These are phyloP conservation scores for Ophiocordyceps sinensis DNA, from an alignment of 2,329 filamentous ascomycete species.

Conservation along the genomic window DNA sequence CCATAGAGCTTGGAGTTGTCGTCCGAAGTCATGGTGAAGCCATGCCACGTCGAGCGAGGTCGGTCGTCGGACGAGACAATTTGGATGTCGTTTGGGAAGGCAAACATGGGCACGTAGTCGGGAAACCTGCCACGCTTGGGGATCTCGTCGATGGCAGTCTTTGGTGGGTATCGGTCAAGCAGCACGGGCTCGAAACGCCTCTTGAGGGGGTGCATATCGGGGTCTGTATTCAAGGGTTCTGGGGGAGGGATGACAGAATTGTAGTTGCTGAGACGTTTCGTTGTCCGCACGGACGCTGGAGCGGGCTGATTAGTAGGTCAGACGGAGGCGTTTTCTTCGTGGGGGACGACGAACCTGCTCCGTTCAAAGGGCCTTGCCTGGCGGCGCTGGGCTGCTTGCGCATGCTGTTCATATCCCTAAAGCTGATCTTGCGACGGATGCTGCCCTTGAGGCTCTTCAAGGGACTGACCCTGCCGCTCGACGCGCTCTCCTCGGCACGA, in stretches of 20 bases:
- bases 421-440: constrained; percentile 82
- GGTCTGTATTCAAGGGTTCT: constrained; percentile 76
- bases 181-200: constrained; percentile 92
- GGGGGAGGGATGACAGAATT: constrained; percentile 94
- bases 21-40: constrained; percentile 92
- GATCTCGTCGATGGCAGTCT: constrained; percentile 65
- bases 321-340: background rate
- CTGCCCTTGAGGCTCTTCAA: constrained; percentile 59
- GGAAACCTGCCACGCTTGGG: constrained; percentile 75
- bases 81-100: constrained; percentile 94
- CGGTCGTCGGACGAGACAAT: constrained; percentile 92
- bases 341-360: constrained; percentile 24
- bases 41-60: constrained; percentile 95
- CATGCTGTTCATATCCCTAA: constrained; percentile 87
- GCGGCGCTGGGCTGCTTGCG: constrained; percentile 69
- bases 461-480: constrained; percentile 38
- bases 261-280: constrained; percentile 86
- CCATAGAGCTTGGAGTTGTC: constrained; percentile 88
- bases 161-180: constrained; percentile 83
- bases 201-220: constrained; percentile 90
- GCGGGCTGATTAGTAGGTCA: constrained; percentile 2
- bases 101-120: constrained; percentile 98
- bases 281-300: constrained; percentile 57
- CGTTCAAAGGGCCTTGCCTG: constrained; percentile 46
- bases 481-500: constrained; percentile 52